Base-by-base conservation (phyloP, 1,284 basidiomycete genomes). In the Boletus smithii region DNA sequence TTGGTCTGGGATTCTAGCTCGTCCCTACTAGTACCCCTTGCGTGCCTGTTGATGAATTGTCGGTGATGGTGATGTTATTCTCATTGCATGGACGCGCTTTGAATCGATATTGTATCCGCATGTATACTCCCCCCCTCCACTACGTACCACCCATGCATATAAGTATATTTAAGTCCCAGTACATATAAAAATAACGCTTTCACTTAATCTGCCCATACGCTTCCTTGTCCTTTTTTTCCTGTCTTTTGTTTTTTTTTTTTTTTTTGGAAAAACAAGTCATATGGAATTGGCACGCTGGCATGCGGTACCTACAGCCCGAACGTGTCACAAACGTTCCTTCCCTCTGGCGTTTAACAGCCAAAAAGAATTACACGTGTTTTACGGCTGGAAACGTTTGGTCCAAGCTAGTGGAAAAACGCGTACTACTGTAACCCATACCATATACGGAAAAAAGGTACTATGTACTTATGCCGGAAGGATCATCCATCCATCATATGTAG, bases 101-200 rank as follows among this genome's bases (percentile, higher is more conserved):
- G 14, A 33, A 40, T 42, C 39, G 44, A 43, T 35, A 57, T 42
- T 42, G 11, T 44, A 54, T 49, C 42, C 27, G 31, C 36, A 53
- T 51, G 39, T 42, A 35, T 27, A 20, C 26, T 22, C 16, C 16
- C 20, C 10, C 24, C 22, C 35, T 17, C 13, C 23, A 18, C 16
- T 33, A 35, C 32, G 2, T 11, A 9, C 17, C 10, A 24, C 20
- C 33, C 32, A 20, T 45, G 30, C 48, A 55, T 36, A 50, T 36
- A 46, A 33, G 37, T 44, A 50, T 57, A 52, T 55, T 42, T 58
- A 53, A 41, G 40, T 42, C 29, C 31, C 16, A 8, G 48, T 55
- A 60, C 38, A 59, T 60, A 54, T 38, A 56, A 30, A 48, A 26
- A 29, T 44, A 35, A 47, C 40, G 18, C 35, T 26, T 43, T 46